Conservation (phyloP, 129 eudicot species). For the Rutidosis leptorrhynchoides region DNA sequence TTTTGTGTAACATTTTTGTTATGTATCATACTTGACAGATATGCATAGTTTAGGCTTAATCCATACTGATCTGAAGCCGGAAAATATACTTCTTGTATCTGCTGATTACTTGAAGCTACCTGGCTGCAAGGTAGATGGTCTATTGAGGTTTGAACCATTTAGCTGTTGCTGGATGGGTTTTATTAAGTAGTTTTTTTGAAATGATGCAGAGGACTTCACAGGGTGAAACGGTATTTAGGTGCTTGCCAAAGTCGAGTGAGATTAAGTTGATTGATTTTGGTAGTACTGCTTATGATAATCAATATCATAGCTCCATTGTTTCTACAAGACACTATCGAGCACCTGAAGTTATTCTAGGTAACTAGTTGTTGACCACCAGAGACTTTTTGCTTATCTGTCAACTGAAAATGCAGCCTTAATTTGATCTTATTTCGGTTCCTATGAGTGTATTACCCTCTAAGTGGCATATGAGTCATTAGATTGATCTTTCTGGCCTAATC, state of each 20-base stretch:
- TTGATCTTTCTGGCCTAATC: slow-evolving; percentile 15
- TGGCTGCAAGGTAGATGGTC: slow-evolving; percentile 67
- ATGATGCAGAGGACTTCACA: slow-evolving; percentile 67
- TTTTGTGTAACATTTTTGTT: slow-evolving; percentile 33
- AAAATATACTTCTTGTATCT: slow-evolving; percentile 85
- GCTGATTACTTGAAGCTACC: slow-evolving; percentile 81
- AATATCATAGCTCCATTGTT: slow-evolving; percentile 80
- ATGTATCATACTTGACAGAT: slow-evolving; percentile 52
- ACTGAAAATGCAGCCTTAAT: not conserved
- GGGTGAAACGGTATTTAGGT: slow-evolving; percentile 58
- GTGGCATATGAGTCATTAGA: slow-evolving; percentile 12
- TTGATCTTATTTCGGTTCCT: not conserved
- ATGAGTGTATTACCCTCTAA: not conserved
- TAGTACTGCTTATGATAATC: slow-evolving; percentile 76
- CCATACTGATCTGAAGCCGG: slow-evolving; percentile 99
- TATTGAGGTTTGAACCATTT: slow-evolving; percentile 31
- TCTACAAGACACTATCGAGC: slow-evolving; percentile 98
- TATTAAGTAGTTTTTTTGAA: slow-evolving; percentile 34
- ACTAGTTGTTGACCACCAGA: slow-evolving; percentile 15
- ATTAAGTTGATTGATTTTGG: slow-evolving; percentile 98
- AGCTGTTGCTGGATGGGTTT: slow-evolving; percentile 27
- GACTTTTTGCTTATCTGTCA: not conserved
- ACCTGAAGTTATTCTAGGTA: slow-evolving; percentile 98
- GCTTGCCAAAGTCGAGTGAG: slow-evolving; percentile 94
- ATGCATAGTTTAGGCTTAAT: slow-evolving; percentile 85